A percentile compares a stretch with the other conserved stretches of the same genome.
Conservation (phyloP, 768 basidiomycete genomes). For the Suillus decipiens region DNA sequence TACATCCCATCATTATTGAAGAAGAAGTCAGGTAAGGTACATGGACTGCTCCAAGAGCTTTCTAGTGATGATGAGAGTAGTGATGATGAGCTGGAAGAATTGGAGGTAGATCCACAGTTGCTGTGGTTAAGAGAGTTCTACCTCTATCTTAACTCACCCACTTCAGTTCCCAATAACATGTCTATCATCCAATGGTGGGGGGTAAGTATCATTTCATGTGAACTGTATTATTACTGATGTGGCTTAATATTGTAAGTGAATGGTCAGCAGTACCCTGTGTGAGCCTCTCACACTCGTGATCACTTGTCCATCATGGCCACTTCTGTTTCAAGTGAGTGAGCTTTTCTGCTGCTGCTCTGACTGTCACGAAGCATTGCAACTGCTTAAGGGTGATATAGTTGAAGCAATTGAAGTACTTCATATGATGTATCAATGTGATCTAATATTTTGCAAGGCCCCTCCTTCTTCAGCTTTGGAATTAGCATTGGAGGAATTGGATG, state of each 20-base stretch:
- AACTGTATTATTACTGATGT: neutral
- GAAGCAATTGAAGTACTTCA: too few relatives aligned
- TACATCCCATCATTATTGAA: neutral
- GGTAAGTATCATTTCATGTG: neutral
- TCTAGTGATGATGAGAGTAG: neutral
- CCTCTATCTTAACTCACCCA: neutral
- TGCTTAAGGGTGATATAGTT: too few relatives aligned
- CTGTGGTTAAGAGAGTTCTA: neutral
- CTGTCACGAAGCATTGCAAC: constrained; percentile 33
- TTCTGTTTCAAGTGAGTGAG: neutral
- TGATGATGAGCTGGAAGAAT: neutral
- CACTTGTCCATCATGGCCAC: neutral
- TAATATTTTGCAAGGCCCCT: constrained; percentile 23
- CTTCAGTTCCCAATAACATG: neutral
- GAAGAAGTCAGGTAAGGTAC: neutral
- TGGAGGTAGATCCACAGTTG: neutral
- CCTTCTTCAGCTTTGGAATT: too few relatives aligned
- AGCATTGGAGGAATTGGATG: too few relatives aligned
- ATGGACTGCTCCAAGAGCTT: neutral
- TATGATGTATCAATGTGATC: constrained; percentile 12
- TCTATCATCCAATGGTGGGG: neutral
- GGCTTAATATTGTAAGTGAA: neutral
- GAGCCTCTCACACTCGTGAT: neutral
- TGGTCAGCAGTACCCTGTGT: neutral
- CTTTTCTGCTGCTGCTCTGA: constrained; percentile 41